Conservation (phyloP, 331 rosid genomes). For the Quercus lobata region DNA sequence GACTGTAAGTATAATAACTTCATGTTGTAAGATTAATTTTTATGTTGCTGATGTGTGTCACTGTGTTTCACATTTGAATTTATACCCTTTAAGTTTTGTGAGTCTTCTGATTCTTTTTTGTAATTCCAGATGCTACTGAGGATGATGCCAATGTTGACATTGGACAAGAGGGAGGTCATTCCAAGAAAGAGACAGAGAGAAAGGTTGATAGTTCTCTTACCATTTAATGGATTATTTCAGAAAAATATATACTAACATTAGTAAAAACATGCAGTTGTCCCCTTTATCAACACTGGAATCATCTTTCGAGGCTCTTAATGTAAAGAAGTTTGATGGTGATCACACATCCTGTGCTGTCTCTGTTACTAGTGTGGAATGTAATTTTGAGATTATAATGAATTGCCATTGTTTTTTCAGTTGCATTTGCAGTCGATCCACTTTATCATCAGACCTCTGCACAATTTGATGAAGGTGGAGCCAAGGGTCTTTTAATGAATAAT, state of each 20-base stretch:
- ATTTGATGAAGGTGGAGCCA: constrained; percentile 98
- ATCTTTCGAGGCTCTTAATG: constrained; percentile 84
- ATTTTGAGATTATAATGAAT: constrained; percentile 24
- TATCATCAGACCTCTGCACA: constrained; percentile 97
- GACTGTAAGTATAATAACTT: background rate
- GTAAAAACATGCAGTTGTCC: constrained; percentile 64
- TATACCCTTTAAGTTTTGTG: constrained; percentile 9
- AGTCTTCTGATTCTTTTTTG: constrained; percentile 21
- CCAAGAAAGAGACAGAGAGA: constrained; percentile 56
- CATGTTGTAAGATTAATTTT: background rate
- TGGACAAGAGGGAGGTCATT: constrained; percentile 44
- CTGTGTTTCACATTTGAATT: background rate
- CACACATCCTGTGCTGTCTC: constrained; percentile 25
- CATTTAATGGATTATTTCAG: background rate
- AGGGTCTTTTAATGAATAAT: constrained; percentile 92
- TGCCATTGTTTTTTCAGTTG: constrained; percentile 57
- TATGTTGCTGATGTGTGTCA: background rate
- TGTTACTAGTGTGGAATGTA: constrained; percentile 20
- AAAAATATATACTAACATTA: constrained; percentile 21
- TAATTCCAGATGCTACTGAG: constrained; percentile 33
- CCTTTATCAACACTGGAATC: constrained; percentile 93
- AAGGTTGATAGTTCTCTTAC: constrained; percentile 48
- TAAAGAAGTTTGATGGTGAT: constrained; percentile 94
- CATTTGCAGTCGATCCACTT: constrained; percentile 92
- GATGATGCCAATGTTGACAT: constrained; percentile 45